Base-by-base conservation (phyloP, 2,329 filamentous ascomycete genomes). In the Colletotrichum incanum region DNA sequence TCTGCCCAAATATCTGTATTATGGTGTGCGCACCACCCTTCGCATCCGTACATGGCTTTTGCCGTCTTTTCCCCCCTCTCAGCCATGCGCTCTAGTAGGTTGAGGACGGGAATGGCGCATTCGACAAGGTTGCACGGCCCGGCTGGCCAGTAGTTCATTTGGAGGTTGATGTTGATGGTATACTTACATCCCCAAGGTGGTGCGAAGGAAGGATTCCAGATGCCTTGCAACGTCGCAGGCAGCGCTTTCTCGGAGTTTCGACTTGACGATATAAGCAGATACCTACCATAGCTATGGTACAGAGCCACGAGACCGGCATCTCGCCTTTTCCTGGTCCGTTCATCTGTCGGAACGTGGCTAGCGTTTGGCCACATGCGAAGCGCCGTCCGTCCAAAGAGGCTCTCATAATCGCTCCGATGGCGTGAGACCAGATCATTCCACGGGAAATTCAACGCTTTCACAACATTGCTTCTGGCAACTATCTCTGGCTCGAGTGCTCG, bases 141-240 rank as follows among this genome's bases (percentile, higher is more conserved):
- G n/a, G 78, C 75, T 0, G 79, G 79, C 83, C 82, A 85, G 72
- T 85, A 85, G 74, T 84, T 85, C 78, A 80, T 80, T 74, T 85
- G 77, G 0, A 82, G 72, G 64, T 85, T 85, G 76, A 85, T 84
- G 74, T 86, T 85, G 72, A 84, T 80, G 6, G 84, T 85, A 72
- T 81, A 86, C 73, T 84, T 84, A 45, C 79, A 80, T 3, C 81
- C 81, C 84, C 84, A 86, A 7, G 81, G 76, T 2, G 83, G 83
- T 9, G 76, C 75, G 67, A 82, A 82, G 11, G 80, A 76, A 1
- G 80, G 74, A 67, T 84, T 85, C 84, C 83, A 86, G 49, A 85
- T 81, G 2, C 84, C 84, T 70, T 86, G 84, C 1, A 85, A 78
- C 47, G 83, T 86, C 5, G 84, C 82, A 0, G 84, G 84, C 7